Evolutionary conservation across 2,329 filamentous ascomycete species (phyloP).

Genomic region (Pseudogymnoascus sp.): DNA sequence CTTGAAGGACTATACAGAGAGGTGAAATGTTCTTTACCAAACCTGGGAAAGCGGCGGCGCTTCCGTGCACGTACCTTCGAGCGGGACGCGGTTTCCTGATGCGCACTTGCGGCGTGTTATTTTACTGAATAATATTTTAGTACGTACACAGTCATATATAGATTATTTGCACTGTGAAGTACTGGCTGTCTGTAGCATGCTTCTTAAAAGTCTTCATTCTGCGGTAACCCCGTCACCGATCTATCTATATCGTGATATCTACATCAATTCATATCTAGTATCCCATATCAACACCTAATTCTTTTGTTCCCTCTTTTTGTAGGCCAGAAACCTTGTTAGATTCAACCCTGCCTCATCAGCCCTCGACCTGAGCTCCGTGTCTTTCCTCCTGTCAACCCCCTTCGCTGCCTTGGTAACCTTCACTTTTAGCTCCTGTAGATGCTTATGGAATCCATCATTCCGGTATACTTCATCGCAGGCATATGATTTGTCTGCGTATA

Average conservation of each 20-base stretch:
- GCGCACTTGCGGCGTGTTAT: too few species aligned
- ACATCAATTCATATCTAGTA: background rate
- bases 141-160: background rate
- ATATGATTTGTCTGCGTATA: slow-evolving; percentile 57
- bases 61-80: too few species aligned
- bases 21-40: too few species aligned
- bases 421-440: slow-evolving; percentile 49
- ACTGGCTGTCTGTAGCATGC: background rate
- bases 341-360: slow-evolving; percentile 59
- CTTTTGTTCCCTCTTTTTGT: slow-evolving; percentile 43
- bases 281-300: background rate
- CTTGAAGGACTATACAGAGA: too few species aligned
- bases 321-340: slow-evolving; percentile 54
- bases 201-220: background rate
- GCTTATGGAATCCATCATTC: slow-evolving; percentile 52
- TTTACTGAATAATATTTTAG: background rate
- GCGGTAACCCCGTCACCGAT: background rate
- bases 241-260: background rate
- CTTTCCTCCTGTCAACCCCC: slow-evolving; percentile 53
- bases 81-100: too few species aligned
- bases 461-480: slow-evolving; percentile 60
- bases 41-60: too few species aligned
- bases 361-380: slow-evolving; percentile 49
- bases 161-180: background rate
- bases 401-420: slow-evolving; percentile 53